Evolutionary conservation across 2,329 filamentous ascomycete genomes (phyloP), one percentile per base, ranked within the genome.

Genomic region (Penicillium sp.): DNA sequence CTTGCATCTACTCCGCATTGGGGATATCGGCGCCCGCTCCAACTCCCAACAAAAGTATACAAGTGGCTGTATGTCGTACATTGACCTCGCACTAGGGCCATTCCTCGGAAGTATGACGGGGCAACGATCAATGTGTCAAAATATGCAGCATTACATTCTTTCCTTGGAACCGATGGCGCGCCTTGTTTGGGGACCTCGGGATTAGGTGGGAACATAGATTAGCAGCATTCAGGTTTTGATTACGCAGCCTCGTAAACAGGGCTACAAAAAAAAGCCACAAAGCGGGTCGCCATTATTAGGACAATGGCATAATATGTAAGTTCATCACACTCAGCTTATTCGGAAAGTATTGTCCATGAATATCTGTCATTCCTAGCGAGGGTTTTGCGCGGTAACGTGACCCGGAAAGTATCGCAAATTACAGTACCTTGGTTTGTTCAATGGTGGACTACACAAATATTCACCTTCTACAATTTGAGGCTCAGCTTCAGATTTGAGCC

Each of bases 41-140:
- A 8, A 21, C n/a, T 21, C 38, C 40, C 14, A 38, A 48, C 16
- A 24, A 22, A 32, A 21, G 18, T 24, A 34, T 41, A 41, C 50
- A 49, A 44, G 40, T 31, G 50, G 45, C 50, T 29, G 22, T 43
- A 44, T 53, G 45, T 53, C 11, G 51, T 50, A 54, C 51, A 50
- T 54, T 24, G 51, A 53, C 51, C 45, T 49, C 51, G 51, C 46
- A 40, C 51, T 54, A 54, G 40, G 22, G 27, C 31, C 24, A 54
- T 54, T 50, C 51, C 29, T 54, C 46, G 34, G 44, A 36, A 14
- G 43, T 18, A n/a, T 48, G 29, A 45, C 41, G 48, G 43, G 50
- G 46, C 51, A 54, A 54, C 41, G 21, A 22, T 16, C n/a, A 18
- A 41, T 16, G 22, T 53, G 44, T 41, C 40, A 40, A 36, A 41